A percentile compares a stretch with the other conserved stretches of the same genome.
These are phyloP conservation scores for Colletotrichum destructivum DNA, from an alignment of 2,329 filamentous ascomycete species.

Conservation along the genomic window DNA sequence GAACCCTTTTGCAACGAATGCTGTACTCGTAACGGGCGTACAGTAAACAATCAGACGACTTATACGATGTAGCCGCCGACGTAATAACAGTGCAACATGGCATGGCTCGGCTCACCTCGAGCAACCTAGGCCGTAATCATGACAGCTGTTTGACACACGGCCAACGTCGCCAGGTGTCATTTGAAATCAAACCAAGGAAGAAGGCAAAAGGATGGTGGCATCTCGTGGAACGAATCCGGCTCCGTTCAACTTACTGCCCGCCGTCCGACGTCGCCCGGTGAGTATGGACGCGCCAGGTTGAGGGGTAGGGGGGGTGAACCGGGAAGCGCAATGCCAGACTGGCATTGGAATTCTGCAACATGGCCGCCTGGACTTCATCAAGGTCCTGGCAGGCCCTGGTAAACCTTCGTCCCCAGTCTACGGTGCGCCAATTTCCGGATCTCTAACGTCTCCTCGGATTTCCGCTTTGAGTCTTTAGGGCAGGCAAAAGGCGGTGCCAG, in stretches of 20 bases:
- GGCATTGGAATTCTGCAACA: neutral
- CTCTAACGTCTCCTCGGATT: conserved; percentile 23
- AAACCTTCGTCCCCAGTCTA: conserved; percentile 38
- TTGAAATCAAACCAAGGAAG: conserved; percentile 5
- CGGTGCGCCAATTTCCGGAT: conserved; percentile 35
- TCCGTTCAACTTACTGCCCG: neutral
- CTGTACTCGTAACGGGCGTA: conserved; percentile 8
- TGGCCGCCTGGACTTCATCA: neutral
- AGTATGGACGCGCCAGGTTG: neutral
- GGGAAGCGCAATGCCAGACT: neutral
- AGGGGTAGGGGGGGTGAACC: neutral
- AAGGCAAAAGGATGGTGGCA: conserved; percentile 12
- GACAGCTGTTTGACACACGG: conserved; percentile 1
- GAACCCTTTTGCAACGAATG: neutral
- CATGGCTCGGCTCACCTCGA: neutral
- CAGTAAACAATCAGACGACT: neutral
- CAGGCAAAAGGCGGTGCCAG: neutral
- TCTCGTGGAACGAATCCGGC: conserved; percentile 6
- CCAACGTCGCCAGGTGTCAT: conserved; percentile 22
- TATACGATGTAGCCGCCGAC: neutral
- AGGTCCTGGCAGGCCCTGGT: conserved; percentile 25
- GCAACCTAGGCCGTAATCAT: conserved; percentile 21
- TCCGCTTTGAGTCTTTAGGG: conserved; percentile 9
- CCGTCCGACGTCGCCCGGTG: neutral
- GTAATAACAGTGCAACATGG: conserved; percentile 21